Percentiles rank a stretch among this genome's conserved stretches.
Evolutionary conservation across 441 rosid species (phyloP).

Genomic region (Brassica hybrid): DNA sequence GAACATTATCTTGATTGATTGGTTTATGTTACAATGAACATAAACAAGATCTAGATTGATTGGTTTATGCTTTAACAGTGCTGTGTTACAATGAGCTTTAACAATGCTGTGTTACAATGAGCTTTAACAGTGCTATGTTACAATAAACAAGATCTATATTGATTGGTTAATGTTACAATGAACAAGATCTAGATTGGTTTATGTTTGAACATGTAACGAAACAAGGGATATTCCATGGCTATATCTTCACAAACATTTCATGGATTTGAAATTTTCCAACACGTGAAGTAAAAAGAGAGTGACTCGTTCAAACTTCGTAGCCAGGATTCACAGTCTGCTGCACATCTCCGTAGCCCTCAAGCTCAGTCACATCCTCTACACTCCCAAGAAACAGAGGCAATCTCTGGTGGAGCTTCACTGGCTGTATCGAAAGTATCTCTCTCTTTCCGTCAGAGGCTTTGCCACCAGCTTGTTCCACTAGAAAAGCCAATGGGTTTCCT

Average conservation of each 20-base stretch:
- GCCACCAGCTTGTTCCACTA: slow-evolving; percentile 90
- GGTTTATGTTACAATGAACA: not conserved
- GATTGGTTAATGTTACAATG: not conserved
- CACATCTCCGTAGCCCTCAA: slow-evolving; percentile 81
- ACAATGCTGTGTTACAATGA: not conserved
- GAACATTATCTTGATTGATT: not conserved
- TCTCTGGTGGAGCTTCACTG: slow-evolving; percentile 87
- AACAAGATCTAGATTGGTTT: not conserved
- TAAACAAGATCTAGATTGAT: not conserved
- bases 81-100: too few relatives aligned
- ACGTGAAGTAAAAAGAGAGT: slow-evolving; percentile 10
- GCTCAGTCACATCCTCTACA: slow-evolving; percentile 74
- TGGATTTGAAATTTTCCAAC: not conserved
- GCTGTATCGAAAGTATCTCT: slow-evolving; percentile 84
- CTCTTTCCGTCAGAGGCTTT: slow-evolving; percentile 80
- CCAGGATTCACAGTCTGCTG: slow-evolving; percentile 97
- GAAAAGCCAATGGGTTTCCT: slow-evolving; percentile 92
- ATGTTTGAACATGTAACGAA: not conserved
- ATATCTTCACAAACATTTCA: not conserved
- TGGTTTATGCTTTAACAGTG: not conserved
- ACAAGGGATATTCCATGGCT: not conserved
- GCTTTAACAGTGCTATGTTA: not conserved
- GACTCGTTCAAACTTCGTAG: slow-evolving; percentile 71
- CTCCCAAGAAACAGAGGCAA: slow-evolving; percentile 91
- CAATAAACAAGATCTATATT: not conserved